These are phyloP conservation scores for Waitea zeae DNA, from an alignment of 1,284 basidiomycete genomes.

Conservation along the genomic window DNA sequence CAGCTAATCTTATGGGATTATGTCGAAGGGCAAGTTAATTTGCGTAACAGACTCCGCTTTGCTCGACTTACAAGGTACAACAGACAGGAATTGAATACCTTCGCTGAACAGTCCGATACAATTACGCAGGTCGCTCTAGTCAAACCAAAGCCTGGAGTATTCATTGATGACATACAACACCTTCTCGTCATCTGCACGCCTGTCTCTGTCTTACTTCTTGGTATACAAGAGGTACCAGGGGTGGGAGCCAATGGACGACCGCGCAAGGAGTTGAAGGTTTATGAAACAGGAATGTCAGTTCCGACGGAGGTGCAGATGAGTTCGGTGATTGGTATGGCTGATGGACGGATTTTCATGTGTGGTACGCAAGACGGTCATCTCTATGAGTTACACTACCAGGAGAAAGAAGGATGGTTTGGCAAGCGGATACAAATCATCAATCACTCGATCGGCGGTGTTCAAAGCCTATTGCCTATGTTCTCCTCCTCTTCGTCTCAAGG, in stretches of 20 bases:
- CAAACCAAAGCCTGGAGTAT: slow-evolving; percentile 66
- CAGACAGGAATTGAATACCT: slow-evolving; percentile 76
- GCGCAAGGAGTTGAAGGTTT: slow-evolving; percentile 70
- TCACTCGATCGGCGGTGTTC: slow-evolving; percentile 59
- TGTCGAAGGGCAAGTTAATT: slow-evolving; percentile 58
- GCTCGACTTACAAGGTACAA: slow-evolving; percentile 2
- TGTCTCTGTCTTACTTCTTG: slow-evolving; percentile 71
- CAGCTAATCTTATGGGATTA: slow-evolving; percentile 97
- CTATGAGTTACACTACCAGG: slow-evolving; percentile 89
- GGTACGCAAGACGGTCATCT: slow-evolving; percentile 78
- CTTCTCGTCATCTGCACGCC: slow-evolving; percentile 87
- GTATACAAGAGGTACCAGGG: slow-evolving; percentile 43
- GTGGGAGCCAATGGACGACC: slow-evolving; percentile 24
- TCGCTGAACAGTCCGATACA: slow-evolving; percentile 81
- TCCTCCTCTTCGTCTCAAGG: slow-evolving; percentile 41
- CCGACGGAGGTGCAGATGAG: slow-evolving; percentile 73
- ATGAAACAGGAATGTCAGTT: slow-evolving; percentile 77
- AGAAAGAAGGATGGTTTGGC: slow-evolving; percentile 86
- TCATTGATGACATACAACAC: slow-evolving; percentile 84
- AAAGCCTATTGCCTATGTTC: slow-evolving; percentile 55
- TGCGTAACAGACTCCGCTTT: background rate
- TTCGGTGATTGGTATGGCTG: slow-evolving; percentile 61
- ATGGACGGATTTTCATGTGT: slow-evolving; percentile 85
- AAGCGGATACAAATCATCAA: slow-evolving; percentile 73
- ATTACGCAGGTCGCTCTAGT: slow-evolving; percentile 80